Evolutionary conservation across 2,329 filamentous ascomycete genomes (phyloP), one percentile per base, ranked within the genome.

Genomic region (Septoria linicola): DNA sequence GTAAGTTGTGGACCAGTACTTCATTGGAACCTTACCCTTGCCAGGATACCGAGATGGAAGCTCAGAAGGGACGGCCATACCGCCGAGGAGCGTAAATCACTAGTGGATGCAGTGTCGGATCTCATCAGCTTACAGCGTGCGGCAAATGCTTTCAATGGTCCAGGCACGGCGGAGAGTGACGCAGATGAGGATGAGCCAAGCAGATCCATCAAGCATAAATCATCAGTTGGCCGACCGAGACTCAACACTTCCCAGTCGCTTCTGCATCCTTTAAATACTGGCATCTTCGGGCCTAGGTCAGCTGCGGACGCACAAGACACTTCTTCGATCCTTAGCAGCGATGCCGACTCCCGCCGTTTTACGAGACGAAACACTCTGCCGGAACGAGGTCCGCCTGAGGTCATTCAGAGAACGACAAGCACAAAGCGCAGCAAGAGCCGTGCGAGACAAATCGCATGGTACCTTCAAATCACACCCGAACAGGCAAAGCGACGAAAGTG

Each of bases 21-120:
- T 30, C 80, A 79, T 62, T 95, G 89, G 87, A 90, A 88, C 39
- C 86, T 97, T 46, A 80, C 85, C 20, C 74, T 99, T 54, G 91
- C 92, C 43, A 80, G 92, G 51, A 88, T 97, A 14, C 93, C 93
- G 2, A 89, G 84, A 62, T 96, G 92, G 89, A 87, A 91, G 36
- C 91, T 97, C 63, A 80, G 83, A 61, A 81, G 84, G 49, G 72
- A 77, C 10, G 73, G 72, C 2, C 69, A 72, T 21, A 66, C 73
- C 16, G 69, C 72, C 30, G 68, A 67, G 57, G 70, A 72, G 43
- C 68, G 67, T 16, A 72, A 73, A 45, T 72, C 70, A 4, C 72
- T 78, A 25, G 57, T 76, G 6, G 66, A 73, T 47, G 64, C 69
- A 0, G 59, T 76, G 4, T 70, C 70, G 11, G 62, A 72, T 20